These are phyloP conservation scores for Suillus placidus DNA, from an alignment of 768 basidiomycete species.

Conservation along the genomic window DNA sequence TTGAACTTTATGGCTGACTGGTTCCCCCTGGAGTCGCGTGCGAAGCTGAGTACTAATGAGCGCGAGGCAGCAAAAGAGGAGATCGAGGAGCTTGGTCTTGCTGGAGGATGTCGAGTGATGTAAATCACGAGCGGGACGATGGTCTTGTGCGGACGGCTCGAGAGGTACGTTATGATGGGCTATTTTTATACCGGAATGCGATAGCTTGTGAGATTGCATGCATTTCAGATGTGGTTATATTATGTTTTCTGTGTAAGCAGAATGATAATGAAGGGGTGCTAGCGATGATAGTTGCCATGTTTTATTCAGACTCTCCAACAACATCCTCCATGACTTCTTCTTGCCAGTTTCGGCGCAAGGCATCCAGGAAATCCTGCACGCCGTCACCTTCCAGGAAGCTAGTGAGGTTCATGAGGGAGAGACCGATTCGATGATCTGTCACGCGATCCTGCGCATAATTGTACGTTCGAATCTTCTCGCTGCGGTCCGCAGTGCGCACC, in stretches of 20 bases:
- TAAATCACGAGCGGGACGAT: conserved; percentile 18
- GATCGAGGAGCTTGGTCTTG: conserved; percentile 63
- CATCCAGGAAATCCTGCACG: conserved; percentile 58
- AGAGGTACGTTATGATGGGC: neutral
- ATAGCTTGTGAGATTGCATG: neutral
- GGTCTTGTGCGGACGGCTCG: neutral
- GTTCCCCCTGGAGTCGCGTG: conserved; percentile 83
- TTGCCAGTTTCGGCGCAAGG: conserved; percentile 57
- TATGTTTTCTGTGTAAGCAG: conserved; percentile 9
- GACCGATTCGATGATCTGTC: conserved; percentile 88
- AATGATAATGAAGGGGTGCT: conserved; percentile 1
- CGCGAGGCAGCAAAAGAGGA: conserved; percentile 73
- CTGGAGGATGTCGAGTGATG: conserved; percentile 44
- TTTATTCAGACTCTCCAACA: conserved; percentile 29
- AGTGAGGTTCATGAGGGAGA: conserved; percentile 69
- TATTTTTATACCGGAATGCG: neutral
- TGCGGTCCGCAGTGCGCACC: conserved; percentile 81
- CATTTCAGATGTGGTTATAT: neutral
- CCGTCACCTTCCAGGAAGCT: conserved; percentile 70
- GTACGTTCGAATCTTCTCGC: conserved; percentile 96
- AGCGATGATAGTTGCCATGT: neutral
- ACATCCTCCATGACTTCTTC: conserved; percentile 58
- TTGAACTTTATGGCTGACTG: conserved; percentile 89
- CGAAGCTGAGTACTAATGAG: conserved; percentile 76
- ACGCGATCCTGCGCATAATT: conserved; percentile 93